phyloP scores from a whole-genome alignment of 2,329 filamentous ascomycete species.

The Dothistroma septosporum region DNA sequence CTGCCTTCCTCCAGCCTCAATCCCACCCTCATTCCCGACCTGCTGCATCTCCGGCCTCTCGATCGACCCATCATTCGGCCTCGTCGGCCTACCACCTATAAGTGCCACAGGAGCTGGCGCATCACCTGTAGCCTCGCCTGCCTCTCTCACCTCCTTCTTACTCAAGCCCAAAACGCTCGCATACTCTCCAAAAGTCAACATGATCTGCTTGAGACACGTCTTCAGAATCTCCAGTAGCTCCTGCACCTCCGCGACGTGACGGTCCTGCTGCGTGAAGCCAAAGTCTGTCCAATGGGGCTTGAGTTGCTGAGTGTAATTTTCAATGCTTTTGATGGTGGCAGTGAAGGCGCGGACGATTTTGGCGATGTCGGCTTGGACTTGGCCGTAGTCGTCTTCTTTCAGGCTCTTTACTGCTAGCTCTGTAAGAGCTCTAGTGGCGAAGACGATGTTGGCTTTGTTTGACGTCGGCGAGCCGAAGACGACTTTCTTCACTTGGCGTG shows the following conservation, averaged over 20 bases:
- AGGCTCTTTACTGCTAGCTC: conserved; percentile 68
- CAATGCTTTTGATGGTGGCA: conserved; percentile 61
- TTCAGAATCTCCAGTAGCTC: conserved; percentile 63
- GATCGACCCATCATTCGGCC: neutral
- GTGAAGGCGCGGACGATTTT: conserved; percentile 71
- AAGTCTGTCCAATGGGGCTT: conserved; percentile 77
- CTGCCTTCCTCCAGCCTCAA: neutral
- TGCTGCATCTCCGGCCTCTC: neutral
- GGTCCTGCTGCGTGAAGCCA: conserved; percentile 47
- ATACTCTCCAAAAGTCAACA: conserved; percentile 72
- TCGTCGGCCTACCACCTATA: neutral
- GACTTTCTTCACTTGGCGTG: conserved; percentile 59
- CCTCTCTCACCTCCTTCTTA: conserved; percentile 66
- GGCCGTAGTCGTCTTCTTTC: conserved; percentile 75
- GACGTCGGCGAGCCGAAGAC: conserved; percentile 70
- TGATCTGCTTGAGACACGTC: conserved; percentile 59
- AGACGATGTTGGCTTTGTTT: conserved; percentile 62
- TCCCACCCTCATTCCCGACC: neutral
- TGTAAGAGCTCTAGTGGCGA: conserved; percentile 62
- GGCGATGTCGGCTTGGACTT: conserved; percentile 78
- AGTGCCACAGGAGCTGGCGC: neutral
- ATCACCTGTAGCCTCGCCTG: conserved; percentile 53
- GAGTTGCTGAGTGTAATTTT: conserved; percentile 59
- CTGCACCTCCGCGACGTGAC: conserved; percentile 61
- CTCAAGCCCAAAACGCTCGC: conserved; percentile 65